These are phyloP conservation scores for Fraxinus nigra DNA, from an alignment of 305 asterid species.

Conservation along the genomic window DNA sequence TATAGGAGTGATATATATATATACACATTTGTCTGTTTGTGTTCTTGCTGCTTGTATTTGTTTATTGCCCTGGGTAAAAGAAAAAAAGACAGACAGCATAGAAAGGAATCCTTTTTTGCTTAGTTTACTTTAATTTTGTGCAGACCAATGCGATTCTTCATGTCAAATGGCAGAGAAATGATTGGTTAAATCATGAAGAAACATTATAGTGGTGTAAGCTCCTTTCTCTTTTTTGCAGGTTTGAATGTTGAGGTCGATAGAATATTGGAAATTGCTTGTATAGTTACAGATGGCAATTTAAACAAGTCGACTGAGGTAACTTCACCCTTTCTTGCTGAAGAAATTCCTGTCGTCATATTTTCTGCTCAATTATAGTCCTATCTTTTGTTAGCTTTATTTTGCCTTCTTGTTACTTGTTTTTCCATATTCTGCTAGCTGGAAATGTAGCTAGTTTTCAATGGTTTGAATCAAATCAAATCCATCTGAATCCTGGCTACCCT, in stretches of 20 bases:
- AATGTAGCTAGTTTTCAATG: neutral
- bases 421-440: neutral
- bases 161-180: slow-evolving; percentile 5
- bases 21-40: too few relatives aligned
- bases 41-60: neutral
- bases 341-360: neutral
- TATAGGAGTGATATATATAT: too few relatives aligned
- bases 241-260: slow-evolving; percentile 71
- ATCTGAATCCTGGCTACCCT: neutral
- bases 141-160: neutral
- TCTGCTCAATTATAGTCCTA: slow-evolving; percentile 10
- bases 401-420: neutral
- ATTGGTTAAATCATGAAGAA: slow-evolving; percentile 16
- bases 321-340: neutral
- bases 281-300: slow-evolving; percentile 78
- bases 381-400: slow-evolving; percentile 13
- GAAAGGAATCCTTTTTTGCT: neutral
- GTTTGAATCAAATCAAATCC: neutral
- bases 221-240: slow-evolving; percentile 44
- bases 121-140: neutral
- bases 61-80: neutral
- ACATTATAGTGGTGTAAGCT: neutral
- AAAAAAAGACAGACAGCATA: neutral
- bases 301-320: slow-evolving; percentile 73
- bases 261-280: slow-evolving; percentile 93